Evolutionary conservation across 1,139 yeast genomes (phyloP).

Genomic region (Komagataea norvegica): DNA sequence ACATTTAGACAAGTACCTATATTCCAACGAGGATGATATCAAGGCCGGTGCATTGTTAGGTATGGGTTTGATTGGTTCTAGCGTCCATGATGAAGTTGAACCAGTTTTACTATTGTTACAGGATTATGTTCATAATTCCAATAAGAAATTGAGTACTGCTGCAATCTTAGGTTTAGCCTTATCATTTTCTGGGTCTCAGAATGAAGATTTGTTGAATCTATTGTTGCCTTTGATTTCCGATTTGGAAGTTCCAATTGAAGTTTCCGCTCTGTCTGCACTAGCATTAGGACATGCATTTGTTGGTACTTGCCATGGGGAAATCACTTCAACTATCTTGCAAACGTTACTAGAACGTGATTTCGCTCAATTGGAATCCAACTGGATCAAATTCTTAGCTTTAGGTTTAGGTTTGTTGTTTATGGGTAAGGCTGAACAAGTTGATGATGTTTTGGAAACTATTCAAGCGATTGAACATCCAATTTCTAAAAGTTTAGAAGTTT

Average conservation of each 20-base stretch:
- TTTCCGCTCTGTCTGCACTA: constrained; percentile 81
- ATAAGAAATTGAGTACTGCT: constrained; percentile 60
- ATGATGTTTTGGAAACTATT: constrained; percentile 89
- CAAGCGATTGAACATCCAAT: constrained; percentile 96
- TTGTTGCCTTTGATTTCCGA: constrained; percentile 88
- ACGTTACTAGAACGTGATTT: constrained; percentile 83
- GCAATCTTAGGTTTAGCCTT: constrained; percentile 90
- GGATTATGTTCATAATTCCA: constrained; percentile 63
- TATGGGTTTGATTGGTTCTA: constrained; percentile 90
- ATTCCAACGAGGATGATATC: constrained; percentile 79
- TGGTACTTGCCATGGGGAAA: constrained; percentile 93
- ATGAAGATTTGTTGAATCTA: constrained; percentile 74
- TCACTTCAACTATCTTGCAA: constrained; percentile 85
- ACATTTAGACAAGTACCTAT: constrained; percentile 80
- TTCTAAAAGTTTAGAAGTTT: constrained; percentile 80
- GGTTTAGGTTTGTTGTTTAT: constrained; percentile 89
- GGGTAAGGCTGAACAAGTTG: constrained; percentile 94
- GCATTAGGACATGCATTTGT: constrained; percentile 93
- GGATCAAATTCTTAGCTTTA: constrained; percentile 85
- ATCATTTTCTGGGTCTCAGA: constrained; percentile 92
- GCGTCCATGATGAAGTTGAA: constrained; percentile 94
- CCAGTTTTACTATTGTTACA: constrained; percentile 83
- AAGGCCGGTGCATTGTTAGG: constrained; percentile 97
- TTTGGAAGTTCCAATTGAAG: constrained; percentile 66
- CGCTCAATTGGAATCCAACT: constrained; percentile 73